Percentiles rank a stretch among this genome's conserved stretches.
Evolutionary conservation across 1,284 basidiomycete genomes (phyloP).

Genomic region (Lentinus polychrous): DNA sequence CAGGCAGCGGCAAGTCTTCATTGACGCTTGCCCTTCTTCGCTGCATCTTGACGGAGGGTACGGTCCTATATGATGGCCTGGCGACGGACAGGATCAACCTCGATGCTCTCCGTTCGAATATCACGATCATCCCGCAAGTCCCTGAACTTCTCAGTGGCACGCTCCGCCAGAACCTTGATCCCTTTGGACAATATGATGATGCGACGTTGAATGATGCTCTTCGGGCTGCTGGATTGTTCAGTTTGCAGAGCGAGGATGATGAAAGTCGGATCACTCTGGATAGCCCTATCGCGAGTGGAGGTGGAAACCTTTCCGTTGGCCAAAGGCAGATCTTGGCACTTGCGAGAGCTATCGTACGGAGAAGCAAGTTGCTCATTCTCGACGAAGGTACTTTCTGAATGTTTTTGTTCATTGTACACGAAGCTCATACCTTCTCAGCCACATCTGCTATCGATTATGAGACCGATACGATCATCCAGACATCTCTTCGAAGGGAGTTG

Average conservation of each 20-base stretch:
- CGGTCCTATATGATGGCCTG: conserved; percentile 29
- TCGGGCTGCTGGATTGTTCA: conserved; percentile 46
- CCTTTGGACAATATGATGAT: conserved; percentile 72
- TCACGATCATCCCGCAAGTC: conserved; percentile 40
- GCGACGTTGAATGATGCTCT: conserved; percentile 46
- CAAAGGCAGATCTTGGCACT: conserved; percentile 58
- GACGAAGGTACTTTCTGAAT: conserved; percentile 41
- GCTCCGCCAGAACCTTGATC: conserved; percentile 58
- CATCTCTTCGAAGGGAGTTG: conserved; percentile 45
- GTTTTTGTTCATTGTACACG: not conserved
- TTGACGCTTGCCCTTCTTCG: conserved; percentile 36
- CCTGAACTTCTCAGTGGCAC: conserved; percentile 62
- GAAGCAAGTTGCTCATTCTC: conserved; percentile 55
- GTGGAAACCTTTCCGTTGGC: conserved; percentile 52
- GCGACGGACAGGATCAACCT: conserved; percentile 45
- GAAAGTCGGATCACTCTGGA: conserved; percentile 48
- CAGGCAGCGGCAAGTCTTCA: conserved; percentile 67
- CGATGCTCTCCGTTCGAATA: conserved; percentile 40
- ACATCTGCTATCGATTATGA: conserved; percentile 36
- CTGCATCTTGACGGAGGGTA: conserved; percentile 42
- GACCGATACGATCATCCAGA: conserved; percentile 51
- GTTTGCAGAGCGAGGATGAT: conserved; percentile 42
- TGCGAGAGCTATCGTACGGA: conserved; percentile 51
- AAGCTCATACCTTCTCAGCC: conserved; percentile 24
- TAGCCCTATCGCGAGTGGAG: conserved; percentile 47